Percentiles rank a stretch among this genome's conserved stretches.
Evolutionary conservation across 2,329 filamentous ascomycete species (phyloP).

Genomic region (Beauveria sp.): DNA sequence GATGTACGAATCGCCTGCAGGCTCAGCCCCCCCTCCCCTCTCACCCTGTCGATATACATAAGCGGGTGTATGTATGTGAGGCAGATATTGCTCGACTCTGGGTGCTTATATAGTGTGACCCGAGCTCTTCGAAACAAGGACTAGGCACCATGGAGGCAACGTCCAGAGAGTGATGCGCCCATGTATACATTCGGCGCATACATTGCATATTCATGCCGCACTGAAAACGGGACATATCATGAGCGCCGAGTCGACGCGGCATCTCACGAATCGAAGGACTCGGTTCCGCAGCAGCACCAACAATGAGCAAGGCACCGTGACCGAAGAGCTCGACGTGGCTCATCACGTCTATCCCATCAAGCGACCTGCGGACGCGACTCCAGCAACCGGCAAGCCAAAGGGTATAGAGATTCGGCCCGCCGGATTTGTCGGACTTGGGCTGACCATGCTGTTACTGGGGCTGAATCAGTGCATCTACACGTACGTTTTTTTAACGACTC

Average conservation of each 20-base stretch:
- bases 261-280: background rate
- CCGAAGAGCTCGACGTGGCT: background rate
- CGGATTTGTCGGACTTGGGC: background rate
- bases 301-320: background rate
- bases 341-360: background rate
- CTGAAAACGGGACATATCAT: background rate
- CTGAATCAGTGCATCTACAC: background rate
- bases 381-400: background rate
- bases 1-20: too few relatives aligned
- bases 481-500: background rate
- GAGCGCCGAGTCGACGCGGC: background rate
- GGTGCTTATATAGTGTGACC: constrained; percentile 3
- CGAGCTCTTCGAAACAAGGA: background rate
- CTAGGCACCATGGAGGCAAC: background rate
- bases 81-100: background rate
- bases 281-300: background rate
- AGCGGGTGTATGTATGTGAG: background rate
- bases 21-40: too few relatives aligned
- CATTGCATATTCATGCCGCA: background rate
- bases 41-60: too few relatives aligned
- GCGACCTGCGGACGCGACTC: background rate
- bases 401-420: background rate
- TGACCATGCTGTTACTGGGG: background rate
- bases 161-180: background rate
- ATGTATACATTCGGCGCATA: background rate